A percentile compares a stretch with the other conserved stretches of the same genome.
Conservation (phyloP, 306 rosid species). For the Prunus armeniaca region DNA sequence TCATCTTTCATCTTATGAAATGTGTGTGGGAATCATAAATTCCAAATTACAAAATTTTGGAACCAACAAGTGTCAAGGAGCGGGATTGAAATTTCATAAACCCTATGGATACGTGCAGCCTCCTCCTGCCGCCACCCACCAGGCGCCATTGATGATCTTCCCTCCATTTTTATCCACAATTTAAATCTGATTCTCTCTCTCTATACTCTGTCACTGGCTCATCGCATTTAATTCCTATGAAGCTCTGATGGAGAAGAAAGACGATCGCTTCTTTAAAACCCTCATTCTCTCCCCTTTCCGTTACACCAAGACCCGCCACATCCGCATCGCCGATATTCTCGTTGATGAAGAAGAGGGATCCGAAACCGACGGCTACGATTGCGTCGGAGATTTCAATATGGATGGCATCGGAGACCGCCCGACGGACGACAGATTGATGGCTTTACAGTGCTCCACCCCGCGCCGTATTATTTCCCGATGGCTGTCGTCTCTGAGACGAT, state of each 20-base stretch:
- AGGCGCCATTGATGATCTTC: slow-evolving; percentile 3
- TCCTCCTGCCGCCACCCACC: not conserved
- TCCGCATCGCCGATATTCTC: slow-evolving; percentile 64
- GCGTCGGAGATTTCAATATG: slow-evolving; percentile 32
- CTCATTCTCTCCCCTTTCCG: not conserved
- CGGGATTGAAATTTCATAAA: not conserved
- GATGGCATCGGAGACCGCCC: slow-evolving; percentile 8
- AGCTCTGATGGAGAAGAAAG: not conserved
- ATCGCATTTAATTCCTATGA: not conserved
- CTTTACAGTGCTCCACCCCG: slow-evolving; percentile 42
- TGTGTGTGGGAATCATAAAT: not conserved
- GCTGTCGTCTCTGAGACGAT: slow-evolving; percentile 40
- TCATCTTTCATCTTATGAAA: too few species aligned
- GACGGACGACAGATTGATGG: not conserved
- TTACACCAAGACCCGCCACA: slow-evolving; percentile 20
- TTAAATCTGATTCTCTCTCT: not conserved
- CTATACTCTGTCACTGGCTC: not conserved
- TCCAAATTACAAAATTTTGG: not conserved
- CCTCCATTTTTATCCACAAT: not conserved
- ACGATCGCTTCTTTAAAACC: slow-evolving; percentile 32
- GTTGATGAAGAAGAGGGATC: slow-evolving; percentile 19
- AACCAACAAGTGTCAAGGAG: too few species aligned
- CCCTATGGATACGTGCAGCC: slow-evolving; percentile 1
- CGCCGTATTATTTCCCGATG: slow-evolving; percentile 47
- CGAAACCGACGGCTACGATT: slow-evolving; percentile 22